Base-by-base conservation (phyloP, 106 monocot genomes). In the Posidonia australis region DNA sequence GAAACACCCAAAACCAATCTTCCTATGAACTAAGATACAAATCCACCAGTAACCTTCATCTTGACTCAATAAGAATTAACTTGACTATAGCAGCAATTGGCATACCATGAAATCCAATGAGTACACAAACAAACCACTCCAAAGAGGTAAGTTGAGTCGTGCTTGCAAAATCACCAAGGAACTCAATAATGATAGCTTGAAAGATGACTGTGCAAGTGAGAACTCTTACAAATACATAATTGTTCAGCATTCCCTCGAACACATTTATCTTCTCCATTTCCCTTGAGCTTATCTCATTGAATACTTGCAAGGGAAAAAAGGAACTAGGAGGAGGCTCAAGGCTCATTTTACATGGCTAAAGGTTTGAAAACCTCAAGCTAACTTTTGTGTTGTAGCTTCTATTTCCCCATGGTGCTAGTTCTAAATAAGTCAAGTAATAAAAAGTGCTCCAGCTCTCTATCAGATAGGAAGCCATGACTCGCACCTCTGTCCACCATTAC, bases 241-340 rank as follows among this genome's bases (percentile, higher is more conserved):
- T 94, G 9, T 90, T 54, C 29, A 90, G 53, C 10, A 94, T 84
- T 42, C 90, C 94, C 5, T 82, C 18, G 24, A 94, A 82, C 19
- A 94, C 94, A 60, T 90, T 45, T 36, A 90, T 82, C 77, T 82
- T 94, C 77, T 94, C 90, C 86, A 94, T 89, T 45, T 94, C 89
- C 55, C 94, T 84, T 3, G 86, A 94, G 69, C 90, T 94, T 54
- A 94, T 80, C 67, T 94, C 94, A 62, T 94, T 94, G 58, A 94
- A 90, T 27, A 94, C 77, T 90, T 90, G 75, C 55, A 73, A 3
- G 31, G 54, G 66, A 48, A 13, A 31, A 25, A 30, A 54, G 17
- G 43, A 22, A 55, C 16, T 10, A 64, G 62, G 1, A n/a, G n/a
- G n/a, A n/a, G n/a, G n/a, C n/a, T n/a, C n/a, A n/a, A n/a, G n/a